A percentile compares a stretch with the other conserved stretches of the same genome.
Evolutionary conservation across 495 filamentous ascomycete species (phyloP).

Genomic region (Peziza echinospora): DNA sequence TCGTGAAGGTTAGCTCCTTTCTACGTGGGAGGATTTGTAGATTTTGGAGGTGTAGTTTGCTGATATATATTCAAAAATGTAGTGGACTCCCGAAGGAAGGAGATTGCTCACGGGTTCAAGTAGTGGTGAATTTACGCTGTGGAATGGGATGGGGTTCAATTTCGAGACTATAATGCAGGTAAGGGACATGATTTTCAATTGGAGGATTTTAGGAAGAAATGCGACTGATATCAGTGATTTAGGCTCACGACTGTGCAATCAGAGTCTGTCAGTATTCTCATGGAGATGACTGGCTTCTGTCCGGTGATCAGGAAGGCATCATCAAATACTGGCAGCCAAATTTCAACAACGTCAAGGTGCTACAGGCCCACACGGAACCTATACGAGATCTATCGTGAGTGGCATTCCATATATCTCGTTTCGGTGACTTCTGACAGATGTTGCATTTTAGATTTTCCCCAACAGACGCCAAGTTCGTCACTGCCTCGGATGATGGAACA

Average conservation of each 20-base stretch:
- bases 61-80: no score
- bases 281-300: constrained; percentile 88
- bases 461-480: constrained; percentile 85
- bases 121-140: constrained; percentile 92
- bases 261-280: constrained; percentile 75
- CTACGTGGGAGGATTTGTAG: constrained; percentile 2
- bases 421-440: no score
- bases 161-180: constrained; percentile 98
- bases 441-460: constrained; percentile 50
- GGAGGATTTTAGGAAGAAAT: background rate
- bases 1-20: constrained; percentile 31
- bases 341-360: constrained; percentile 93
- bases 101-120: constrained; percentile 77
- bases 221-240: constrained; percentile 20
- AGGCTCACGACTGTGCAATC: constrained; percentile 87
- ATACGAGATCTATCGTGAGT: constrained; percentile 56
- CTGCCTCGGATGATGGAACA: constrained; percentile 78
- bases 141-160: constrained; percentile 98
- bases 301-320: constrained; percentile 80
- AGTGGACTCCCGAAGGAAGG: constrained; percentile 92
- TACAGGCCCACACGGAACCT: constrained; percentile 74
- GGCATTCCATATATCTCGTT: background rate
- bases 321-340: constrained; percentile 99
- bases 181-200: no score
- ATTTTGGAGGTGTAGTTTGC: background rate